phyloP scores from a whole-genome alignment of 495 filamentous ascomycete species.

The Penicillium silybi region DNA sequence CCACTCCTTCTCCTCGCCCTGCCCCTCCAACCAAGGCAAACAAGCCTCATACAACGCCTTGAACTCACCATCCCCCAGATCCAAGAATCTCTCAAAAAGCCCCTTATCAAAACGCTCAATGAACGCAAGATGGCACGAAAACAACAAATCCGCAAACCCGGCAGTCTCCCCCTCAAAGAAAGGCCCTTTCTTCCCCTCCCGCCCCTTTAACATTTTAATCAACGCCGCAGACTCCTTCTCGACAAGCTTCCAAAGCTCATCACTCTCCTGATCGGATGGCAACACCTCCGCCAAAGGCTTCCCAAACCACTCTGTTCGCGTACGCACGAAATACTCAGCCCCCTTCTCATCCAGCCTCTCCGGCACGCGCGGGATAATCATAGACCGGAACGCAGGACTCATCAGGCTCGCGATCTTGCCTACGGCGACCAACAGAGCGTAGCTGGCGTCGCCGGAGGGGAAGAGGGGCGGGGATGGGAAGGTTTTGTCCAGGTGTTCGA shows the following conservation, averaged over 20 bases:
- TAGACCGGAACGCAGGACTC: not conserved
- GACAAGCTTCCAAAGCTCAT: constrained; percentile 10
- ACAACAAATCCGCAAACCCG: constrained; percentile 25
- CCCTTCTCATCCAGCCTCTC: constrained; percentile 27
- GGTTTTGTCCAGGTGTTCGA: constrained; percentile 31
- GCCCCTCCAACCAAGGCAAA: constrained; percentile 29
- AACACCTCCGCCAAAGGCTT: constrained; percentile 30
- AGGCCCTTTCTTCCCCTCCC: constrained; percentile 26
- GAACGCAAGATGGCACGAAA: constrained; percentile 19
- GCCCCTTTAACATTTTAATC: constrained; percentile 22
- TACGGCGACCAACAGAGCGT: constrained; percentile 21
- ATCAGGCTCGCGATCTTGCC: constrained; percentile 43
- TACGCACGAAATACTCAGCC: constrained; percentile 29
- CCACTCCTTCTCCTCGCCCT: constrained; percentile 34
- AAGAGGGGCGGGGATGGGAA: constrained; percentile 31
- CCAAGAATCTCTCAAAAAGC: constrained; percentile 18
- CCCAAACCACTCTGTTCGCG: constrained; percentile 25
- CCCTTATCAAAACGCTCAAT: constrained; percentile 19
- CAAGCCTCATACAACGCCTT: constrained; percentile 23
- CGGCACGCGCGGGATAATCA: constrained; percentile 23
- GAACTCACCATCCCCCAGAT: constrained; percentile 22
- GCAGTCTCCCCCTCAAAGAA: constrained; percentile 30
- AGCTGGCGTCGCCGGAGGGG: constrained; percentile 32
- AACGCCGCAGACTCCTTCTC: constrained; percentile 14
- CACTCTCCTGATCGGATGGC: constrained; percentile 14